Evolutionary conservation across 768 basidiomycete species (phyloP), one percentile per base, ranked within the genome.

Genomic region (Podaxis sp.): DNA sequence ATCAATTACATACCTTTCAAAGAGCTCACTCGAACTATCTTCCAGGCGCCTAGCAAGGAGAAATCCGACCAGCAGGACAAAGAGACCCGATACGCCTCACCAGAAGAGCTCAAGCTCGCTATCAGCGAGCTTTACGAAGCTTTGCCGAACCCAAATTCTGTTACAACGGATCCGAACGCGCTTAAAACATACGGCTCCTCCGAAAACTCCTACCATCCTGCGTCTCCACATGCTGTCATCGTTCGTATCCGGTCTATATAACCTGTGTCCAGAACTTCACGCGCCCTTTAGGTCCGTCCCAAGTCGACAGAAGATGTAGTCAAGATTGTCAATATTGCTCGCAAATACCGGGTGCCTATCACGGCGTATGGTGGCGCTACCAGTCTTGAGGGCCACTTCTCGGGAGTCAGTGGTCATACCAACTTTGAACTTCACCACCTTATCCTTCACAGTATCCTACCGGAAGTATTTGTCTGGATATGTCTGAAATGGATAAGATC

Each of bases 311-410:
- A 88, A 58, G 94, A 97, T 69, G 93, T 97, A 2, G 87, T 93
- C 59, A 82, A 84, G 63, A 79, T 93, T 55, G 88, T 97, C 63
- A 84, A 90, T 62, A 83, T 94, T 46, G 87, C 95, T 0, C 79
- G 83, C 50, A 86, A 87, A 70, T 89, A 86, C 71, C 79, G 79
- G 52, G 78, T 96, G 37, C 94, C 95, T 2, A 80, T 96, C 27
- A 85, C 85, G 15, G 85, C 93, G 2, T 95, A 89, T 68, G 87
- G 89, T 53, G 94, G 93, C 1, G 94, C 91, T 11, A 96, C 93
- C 0, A 89, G 88, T 68, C 79, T 96, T 12, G 94, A 96, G 71
- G 93, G 93, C 0, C 93, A 96, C 74, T 92, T 89, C 64, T 84
- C 85, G 53, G 90, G 90, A 29, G 91, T 91, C 68, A 61, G 80